Evolutionary conservation across 306 rosid genomes (phyloP).

Genomic region (Citrullus amarus): DNA sequence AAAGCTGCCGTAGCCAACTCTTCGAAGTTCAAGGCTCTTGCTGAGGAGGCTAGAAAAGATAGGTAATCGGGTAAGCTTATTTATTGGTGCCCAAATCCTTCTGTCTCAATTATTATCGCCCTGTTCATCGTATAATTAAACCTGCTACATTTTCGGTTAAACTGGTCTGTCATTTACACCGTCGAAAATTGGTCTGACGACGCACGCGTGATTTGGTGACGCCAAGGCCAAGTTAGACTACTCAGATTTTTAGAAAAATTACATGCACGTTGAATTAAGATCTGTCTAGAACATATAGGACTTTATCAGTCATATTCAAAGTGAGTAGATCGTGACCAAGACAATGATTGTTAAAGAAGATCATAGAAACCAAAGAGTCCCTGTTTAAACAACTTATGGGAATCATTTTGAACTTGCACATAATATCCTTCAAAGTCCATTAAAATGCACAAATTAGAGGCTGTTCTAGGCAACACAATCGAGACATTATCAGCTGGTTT

Average conservation of each 20-base stretch:
- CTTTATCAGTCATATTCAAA: background rate
- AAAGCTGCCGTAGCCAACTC: conserved; percentile 34
- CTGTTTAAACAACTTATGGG: background rate
- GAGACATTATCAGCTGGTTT: background rate
- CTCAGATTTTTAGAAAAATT: background rate
- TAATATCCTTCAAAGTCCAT: background rate
- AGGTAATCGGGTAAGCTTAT: conserved; percentile 46
- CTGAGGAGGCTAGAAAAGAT: conserved; percentile 44
- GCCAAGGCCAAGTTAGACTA: background rate
- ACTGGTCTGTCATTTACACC: background rate
- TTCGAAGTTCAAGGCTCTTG: conserved; percentile 38
- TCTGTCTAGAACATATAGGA: background rate
- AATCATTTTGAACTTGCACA: background rate
- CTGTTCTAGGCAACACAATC: background rate
- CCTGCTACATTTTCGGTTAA: background rate
- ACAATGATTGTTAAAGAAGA: background rate
- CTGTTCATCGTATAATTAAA: background rate
- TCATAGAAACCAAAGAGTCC: background rate
- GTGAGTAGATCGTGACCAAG: background rate
- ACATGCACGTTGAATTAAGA: background rate
- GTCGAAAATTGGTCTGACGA: background rate
- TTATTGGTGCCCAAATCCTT: background rate
- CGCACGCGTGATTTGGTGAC: background rate
- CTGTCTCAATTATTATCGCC: background rate
- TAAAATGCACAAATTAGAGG: background rate